These are phyloP conservation scores for Flaveria ramosissima DNA, from an alignment of 129 eudicot genomes.

Conservation along the genomic window DNA sequence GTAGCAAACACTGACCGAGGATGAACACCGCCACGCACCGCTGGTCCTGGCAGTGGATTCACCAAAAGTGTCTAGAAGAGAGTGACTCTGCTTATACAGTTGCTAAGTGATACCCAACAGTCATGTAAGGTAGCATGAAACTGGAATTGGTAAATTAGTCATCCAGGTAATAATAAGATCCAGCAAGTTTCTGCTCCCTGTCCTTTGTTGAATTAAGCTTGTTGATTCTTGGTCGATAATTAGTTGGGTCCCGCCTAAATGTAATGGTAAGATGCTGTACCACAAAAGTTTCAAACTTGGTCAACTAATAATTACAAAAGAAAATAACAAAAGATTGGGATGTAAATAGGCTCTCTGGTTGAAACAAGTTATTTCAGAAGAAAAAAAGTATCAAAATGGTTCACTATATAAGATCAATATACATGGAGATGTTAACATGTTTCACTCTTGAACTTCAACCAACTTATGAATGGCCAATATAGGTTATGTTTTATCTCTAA, in stretches of 20 bases:
- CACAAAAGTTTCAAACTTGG: slow-evolving; percentile 16
- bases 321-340: not conserved
- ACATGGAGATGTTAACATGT: not conserved
- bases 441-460: not conserved
- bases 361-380: no score
- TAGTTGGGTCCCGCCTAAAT: slow-evolving; percentile 85
- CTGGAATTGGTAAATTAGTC: slow-evolving; percentile 41
- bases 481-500: not conserved
- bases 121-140: slow-evolving; percentile 19
- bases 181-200: slow-evolving; percentile 91
- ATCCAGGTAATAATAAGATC: slow-evolving; percentile 84
- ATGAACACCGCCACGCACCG: not conserved
- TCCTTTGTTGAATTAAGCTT: slow-evolving; percentile 85
- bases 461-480: not conserved
- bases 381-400: not conserved
- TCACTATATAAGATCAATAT: not conserved
- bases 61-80: not conserved
- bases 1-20: not conserved
- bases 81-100: slow-evolving; percentile 14
- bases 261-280: slow-evolving; percentile 77
- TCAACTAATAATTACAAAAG: not conserved
- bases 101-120: slow-evolving; percentile 20
- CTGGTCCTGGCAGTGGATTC: not conserved
- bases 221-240: slow-evolving; percentile 80
- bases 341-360: not conserved